phyloP scores from a whole-genome alignment of 2,329 filamentous ascomycete genomes.

The Cadophora sp. region DNA sequence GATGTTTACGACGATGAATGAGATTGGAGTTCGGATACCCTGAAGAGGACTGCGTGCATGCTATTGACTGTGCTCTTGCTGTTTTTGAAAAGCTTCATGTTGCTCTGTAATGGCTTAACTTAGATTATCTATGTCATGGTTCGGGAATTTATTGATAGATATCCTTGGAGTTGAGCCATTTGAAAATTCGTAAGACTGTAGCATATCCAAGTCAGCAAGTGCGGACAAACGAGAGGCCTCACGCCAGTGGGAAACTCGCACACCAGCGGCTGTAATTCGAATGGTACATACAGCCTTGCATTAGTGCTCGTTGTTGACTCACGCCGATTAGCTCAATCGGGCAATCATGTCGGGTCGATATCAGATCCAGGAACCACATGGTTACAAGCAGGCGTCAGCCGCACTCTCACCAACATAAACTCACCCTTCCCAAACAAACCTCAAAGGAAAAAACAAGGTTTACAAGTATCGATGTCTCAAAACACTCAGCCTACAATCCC shows the following conservation, averaged over 20 bases:
- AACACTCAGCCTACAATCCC: neutral
- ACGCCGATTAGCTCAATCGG: neutral
- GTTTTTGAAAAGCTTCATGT: neutral
- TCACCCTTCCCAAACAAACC: neutral
- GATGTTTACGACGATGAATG: conserved; percentile 5
- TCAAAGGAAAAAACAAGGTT: neutral
- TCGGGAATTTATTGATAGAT: neutral
- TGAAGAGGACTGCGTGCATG: neutral
- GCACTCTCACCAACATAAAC: neutral
- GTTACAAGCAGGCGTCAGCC: neutral
- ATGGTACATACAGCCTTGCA: neutral
- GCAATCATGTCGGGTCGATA: neutral
- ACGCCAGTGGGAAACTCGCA: too few relatives aligned
- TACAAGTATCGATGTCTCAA: neutral
- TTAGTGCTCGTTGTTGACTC: neutral
- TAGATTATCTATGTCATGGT: neutral
- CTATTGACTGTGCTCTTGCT: neutral
- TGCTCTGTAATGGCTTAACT: neutral
- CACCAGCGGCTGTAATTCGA: too few relatives aligned
- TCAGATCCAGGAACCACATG: neutral
- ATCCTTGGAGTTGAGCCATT: neutral
- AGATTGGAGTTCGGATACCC: conserved; percentile 16
- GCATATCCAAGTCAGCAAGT: too few relatives aligned
- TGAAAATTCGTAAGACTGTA: too few relatives aligned
- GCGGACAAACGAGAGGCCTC: too few relatives aligned